phyloP scores from a whole-genome alignment of 371 early-diverging fungal genomes.

The Rhizopus sp. region DNA sequence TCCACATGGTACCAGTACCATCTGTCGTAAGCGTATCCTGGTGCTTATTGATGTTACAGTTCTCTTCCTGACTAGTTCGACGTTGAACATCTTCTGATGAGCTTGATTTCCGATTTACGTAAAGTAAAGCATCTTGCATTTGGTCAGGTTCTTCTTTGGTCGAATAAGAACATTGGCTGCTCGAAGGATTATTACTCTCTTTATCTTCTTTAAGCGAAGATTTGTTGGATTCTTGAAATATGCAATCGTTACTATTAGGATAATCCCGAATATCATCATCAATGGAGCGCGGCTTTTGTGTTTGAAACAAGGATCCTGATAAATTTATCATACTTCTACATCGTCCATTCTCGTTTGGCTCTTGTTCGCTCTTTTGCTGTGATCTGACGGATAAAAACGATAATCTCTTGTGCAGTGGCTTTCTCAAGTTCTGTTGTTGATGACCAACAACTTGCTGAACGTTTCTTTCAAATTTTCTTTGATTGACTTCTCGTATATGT shows the following conservation, averaged over 20 bases:
- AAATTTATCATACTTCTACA: not conserved
- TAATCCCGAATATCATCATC: no score
- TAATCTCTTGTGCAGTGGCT: constrained; percentile 12
- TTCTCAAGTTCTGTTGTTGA: constrained; percentile 12
- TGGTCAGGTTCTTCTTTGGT: not conserved
- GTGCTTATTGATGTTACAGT: not conserved
- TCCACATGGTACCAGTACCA: not conserved
- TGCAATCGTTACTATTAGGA: not conserved
- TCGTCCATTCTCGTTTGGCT: not conserved
- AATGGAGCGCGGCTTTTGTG: not conserved
- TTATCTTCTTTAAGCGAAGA: not conserved
- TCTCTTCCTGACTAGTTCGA: not conserved
- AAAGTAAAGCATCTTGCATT: not conserved
- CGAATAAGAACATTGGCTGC: not conserved
- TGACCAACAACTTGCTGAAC: not conserved
- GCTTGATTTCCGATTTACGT: not conserved
- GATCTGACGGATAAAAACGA: constrained; percentile 29
- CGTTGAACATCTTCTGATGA: no score
- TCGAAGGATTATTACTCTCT: no score
- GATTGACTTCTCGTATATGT: constrained; percentile 33
- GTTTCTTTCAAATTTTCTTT: constrained; percentile 28
- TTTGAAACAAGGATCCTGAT: not conserved
- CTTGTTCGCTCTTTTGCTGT: not conserved
- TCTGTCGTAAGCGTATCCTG: not conserved
- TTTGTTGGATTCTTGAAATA: not conserved